Percentiles rank a stretch among this genome's conserved stretches.
phyloP scores from a whole-genome alignment of 208 protist species.

The Trypanosoma grayi region DNA sequence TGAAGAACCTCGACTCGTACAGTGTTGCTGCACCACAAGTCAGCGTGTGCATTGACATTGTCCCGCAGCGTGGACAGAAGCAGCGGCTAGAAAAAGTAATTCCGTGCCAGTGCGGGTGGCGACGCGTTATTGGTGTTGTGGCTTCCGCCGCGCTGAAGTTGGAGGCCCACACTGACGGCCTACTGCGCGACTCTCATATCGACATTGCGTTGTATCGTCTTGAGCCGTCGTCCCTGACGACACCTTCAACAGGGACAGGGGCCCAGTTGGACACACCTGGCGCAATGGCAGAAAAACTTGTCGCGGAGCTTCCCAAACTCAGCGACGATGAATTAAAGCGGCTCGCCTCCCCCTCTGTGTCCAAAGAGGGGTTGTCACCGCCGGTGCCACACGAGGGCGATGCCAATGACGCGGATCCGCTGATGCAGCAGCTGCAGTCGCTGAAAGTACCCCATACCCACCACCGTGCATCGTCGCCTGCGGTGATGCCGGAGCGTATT shows the following conservation, averaged over 20 bases:
- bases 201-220: conserved; percentile 58
- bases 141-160: conserved; percentile 37
- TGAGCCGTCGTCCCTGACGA: background rate
- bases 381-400: background rate
- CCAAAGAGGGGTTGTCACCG: conserved; percentile 24
- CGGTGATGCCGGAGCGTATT: conserved; percentile 36
- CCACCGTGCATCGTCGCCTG: background rate
- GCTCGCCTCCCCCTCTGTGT: conserved; percentile 55
- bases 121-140: conserved; percentile 52
- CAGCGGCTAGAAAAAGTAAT: conserved; percentile 37
- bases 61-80: conserved; percentile 34
- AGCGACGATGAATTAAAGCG: conserved; percentile 50
- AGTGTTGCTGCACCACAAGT: conserved; percentile 61
- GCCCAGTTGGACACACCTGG: background rate
- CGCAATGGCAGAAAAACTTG: conserved; percentile 13
- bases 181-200: conserved; percentile 69
- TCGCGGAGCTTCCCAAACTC: conserved; percentile 40
- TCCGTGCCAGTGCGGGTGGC: conserved; percentile 61
- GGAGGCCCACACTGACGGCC: conserved; percentile 39
- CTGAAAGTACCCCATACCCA: conserved; percentile 48
- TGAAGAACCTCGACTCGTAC: conserved; percentile 81
- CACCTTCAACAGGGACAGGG: background rate
- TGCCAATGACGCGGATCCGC: conserved; percentile 8
- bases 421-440: conserved; percentile 44
- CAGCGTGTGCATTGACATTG: conserved; percentile 34